phyloP scores from a whole-genome alignment of 2,329 filamentous ascomycete genomes.

The Annulohypoxylon truncatum region DNA sequence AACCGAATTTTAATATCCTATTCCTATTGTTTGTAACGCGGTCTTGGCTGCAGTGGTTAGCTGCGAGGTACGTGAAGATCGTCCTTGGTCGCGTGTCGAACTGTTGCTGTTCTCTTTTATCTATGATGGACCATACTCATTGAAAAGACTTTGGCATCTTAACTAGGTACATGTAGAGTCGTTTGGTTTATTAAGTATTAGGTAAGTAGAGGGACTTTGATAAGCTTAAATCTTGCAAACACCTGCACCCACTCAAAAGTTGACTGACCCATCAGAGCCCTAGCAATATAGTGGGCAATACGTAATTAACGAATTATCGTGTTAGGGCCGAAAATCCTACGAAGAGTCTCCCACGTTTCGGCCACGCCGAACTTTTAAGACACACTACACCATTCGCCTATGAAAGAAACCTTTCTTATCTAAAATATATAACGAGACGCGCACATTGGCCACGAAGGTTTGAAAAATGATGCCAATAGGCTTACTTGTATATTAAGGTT shows the following conservation, averaged over 20 bases:
- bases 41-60: constrained; percentile 16
- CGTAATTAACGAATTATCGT: neutral
- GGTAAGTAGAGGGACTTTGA: neutral
- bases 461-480: neutral
- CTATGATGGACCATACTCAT: neutral
- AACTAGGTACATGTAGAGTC: too few relatives aligned
- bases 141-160: neutral
- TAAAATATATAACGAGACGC: neutral
- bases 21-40: constrained; percentile 3
- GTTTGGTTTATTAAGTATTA: neutral
- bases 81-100: constrained; percentile 16
- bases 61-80: constrained; percentile 14
- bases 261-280: neutral
- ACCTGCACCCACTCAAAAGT: neutral
- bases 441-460: neutral
- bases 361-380: constrained; percentile 31
- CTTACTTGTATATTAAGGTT: constrained; percentile 1
- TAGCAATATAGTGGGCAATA: constrained; percentile 1
- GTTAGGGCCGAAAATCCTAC: constrained; percentile 6
- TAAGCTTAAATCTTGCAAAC: neutral
- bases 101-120: neutral
- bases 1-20: constrained; percentile 7
- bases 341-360: constrained; percentile 11
- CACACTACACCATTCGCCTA: constrained; percentile 7
- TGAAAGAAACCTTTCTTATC: constrained; percentile 2